Conservation (phyloP, 208 protist species). For the Leptomonas pyrrhocoris region DNA sequence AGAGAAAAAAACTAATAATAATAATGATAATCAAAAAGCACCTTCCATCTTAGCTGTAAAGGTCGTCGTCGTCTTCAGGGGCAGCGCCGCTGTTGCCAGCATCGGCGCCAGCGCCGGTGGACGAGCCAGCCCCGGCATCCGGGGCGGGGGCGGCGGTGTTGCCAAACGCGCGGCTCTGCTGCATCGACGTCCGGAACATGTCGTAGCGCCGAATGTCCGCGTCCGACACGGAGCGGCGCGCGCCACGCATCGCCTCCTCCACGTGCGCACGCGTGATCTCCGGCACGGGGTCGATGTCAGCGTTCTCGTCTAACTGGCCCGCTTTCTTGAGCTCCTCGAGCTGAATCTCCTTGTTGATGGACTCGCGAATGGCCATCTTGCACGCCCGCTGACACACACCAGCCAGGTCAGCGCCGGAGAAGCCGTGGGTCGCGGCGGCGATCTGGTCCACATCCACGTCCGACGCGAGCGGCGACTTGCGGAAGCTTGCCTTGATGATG, state of each 20-base stretch:
- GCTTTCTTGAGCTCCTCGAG: conserved; percentile 69
- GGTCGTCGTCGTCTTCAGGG: conserved; percentile 54
- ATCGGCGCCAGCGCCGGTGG: conserved; percentile 19
- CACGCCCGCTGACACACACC: conserved; percentile 92
- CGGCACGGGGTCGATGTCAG: conserved; percentile 88
- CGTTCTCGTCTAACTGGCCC: conserved; percentile 63
- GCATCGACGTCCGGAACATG: conserved; percentile 89
- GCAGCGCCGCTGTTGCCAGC: conserved; percentile 20
- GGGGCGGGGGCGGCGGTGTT: conserved; percentile 17
- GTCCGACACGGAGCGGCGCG: conserved; percentile 91
- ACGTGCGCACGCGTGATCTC: conserved; percentile 92
- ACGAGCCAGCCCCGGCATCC: conserved; percentile 33
- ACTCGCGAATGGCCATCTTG: conserved; percentile 93
- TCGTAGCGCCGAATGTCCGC: conserved; percentile 94
- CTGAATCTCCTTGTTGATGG: conserved; percentile 89
- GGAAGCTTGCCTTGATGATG: conserved; percentile 98
- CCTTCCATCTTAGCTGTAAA: conserved; percentile 43
- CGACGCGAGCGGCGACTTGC: conserved; percentile 97
- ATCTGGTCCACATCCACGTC: conserved; percentile 97
- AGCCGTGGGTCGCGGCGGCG: conserved; percentile 97
- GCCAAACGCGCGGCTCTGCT: conserved; percentile 78
- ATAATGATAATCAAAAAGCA: no score
- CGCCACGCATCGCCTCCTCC: conserved; percentile 89
- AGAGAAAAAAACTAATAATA: no score
- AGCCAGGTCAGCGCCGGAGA: conserved; percentile 99